Base-by-base conservation (phyloP, 2,329 filamentous ascomycete species). In the Penicillium sp. region DNA sequence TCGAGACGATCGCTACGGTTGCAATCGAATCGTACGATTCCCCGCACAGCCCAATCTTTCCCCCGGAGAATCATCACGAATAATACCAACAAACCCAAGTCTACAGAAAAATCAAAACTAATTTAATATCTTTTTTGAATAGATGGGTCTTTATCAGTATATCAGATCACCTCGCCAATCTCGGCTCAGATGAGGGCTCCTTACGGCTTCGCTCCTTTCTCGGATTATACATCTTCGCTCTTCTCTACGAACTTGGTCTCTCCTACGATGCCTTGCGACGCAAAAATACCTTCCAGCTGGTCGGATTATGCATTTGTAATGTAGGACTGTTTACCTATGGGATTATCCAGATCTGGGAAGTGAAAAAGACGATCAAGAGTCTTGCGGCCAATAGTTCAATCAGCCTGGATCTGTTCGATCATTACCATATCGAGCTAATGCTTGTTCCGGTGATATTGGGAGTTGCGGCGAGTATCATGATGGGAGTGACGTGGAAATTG, bases 221-320 rank as follows among this genome's bases (percentile, higher is more conserved):
- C 2, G 59, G 57, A 12, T 51, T 61, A 4, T 61, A 58, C 45
- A 61, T 61, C 5, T 61, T 61, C 43, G 59, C 59, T 2, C 49
- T 61, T 7, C 29, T 61, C 16, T 61, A 60, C 38, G 59, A 61
- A 21, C 51, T 61, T 8, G 53, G 21, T 5, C 55, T 61, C 4
- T 56, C 57, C n/a, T 61, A 61, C 36, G 59, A 61, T 43, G 59
- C 59, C 10, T 21, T 61, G 26, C 55, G 57, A 24, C 59, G 57
- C 13, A 58, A 49, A 23, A 61, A 61, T 38, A 58, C 55, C 21
- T 60, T 61, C n/a, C 59, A 61, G 18, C 42, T 61, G 12, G 36
- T 57, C 24, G 59, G 59, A 1, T 49, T 61, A 5, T 61, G 59
- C 18, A 39, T 60, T 7, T 61, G 59, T 34, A 61, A 61, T 28